These are phyloP conservation scores for Pseudogymnoascus sp. DNA, from an alignment of 2,329 filamentous ascomycete species.

Conservation along the genomic window DNA sequence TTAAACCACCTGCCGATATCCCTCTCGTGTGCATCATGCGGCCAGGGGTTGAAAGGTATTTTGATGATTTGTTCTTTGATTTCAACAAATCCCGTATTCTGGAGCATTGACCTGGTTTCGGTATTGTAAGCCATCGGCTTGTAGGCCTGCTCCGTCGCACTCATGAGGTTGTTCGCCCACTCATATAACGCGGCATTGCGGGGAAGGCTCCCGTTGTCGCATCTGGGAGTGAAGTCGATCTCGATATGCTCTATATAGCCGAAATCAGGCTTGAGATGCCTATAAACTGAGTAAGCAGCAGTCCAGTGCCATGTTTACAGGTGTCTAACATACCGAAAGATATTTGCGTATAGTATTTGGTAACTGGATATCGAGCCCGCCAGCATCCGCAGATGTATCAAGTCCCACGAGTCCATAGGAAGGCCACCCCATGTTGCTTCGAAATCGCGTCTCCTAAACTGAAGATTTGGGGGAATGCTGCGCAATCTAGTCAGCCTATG, in stretches of 20 bases:
- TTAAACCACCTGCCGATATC: slow-evolving; percentile 79
- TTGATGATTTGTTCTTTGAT: slow-evolving; percentile 63
- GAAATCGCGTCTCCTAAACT: slow-evolving; percentile 67
- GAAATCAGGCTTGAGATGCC: slow-evolving; percentile 67
- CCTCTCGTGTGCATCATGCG: slow-evolving; percentile 53
- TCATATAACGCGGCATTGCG: slow-evolving; percentile 49
- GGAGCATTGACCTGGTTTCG: slow-evolving; percentile 52
- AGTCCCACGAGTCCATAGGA: slow-evolving; percentile 44
- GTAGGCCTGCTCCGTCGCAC: slow-evolving; percentile 58
- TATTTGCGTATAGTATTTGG: slow-evolving; percentile 64
- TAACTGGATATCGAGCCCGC: slow-evolving; percentile 72
- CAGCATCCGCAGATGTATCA: slow-evolving; percentile 77
- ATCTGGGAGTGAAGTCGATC: slow-evolving; percentile 72
- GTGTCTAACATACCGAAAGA: slow-evolving; percentile 50
- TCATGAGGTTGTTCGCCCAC: slow-evolving; percentile 64
- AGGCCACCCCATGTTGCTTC: slow-evolving; percentile 61
- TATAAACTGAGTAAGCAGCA: slow-evolving; percentile 28
- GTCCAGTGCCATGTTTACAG: background rate
- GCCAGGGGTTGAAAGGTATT: slow-evolving; percentile 70
- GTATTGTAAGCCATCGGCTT: slow-evolving; percentile 61
- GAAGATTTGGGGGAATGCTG: slow-evolving; percentile 65
- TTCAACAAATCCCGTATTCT: slow-evolving; percentile 70
- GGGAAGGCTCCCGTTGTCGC: slow-evolving; percentile 58
- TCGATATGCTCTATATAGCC: slow-evolving; percentile 84
- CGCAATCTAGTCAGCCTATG: slow-evolving; percentile 22